Evolutionary conservation across 352 stramenopile genomes (phyloP).

Genomic region (Globisporangium emineosum): DNA sequence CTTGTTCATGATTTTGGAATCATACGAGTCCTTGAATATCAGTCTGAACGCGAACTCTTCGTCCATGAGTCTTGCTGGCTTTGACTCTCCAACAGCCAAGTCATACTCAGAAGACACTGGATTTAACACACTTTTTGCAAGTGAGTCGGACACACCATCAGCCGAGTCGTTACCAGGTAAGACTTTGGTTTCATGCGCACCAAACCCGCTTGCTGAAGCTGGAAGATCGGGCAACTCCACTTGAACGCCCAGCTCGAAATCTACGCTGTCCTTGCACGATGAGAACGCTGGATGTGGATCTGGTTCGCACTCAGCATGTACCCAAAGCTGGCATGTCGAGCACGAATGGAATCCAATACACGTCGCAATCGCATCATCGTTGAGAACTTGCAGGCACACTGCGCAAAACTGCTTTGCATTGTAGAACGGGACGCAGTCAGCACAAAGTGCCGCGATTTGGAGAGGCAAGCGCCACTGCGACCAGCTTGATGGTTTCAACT

Average conservation of each 20-base stretch:
- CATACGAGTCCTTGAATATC: constrained; percentile 61
- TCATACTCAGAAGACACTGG: constrained; percentile 5
- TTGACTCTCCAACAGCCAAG: constrained; percentile 21
- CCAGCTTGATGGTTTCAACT: constrained; percentile 28
- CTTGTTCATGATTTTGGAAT: constrained; percentile 67
- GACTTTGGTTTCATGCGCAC: neutral
- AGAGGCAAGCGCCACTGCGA: constrained; percentile 73
- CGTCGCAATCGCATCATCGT: constrained; percentile 38
- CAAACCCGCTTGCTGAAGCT: neutral
- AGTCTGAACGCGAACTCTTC: constrained; percentile 60
- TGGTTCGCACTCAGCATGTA: constrained; percentile 77
- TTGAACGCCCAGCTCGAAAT: constrained; percentile 56
- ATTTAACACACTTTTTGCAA: neutral
- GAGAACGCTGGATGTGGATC: constrained; percentile 65
- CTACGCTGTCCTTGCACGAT: constrained; percentile 20
- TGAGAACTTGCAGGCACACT: constrained; percentile 58
- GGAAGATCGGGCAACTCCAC: constrained; percentile 24
- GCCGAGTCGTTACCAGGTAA: neutral
- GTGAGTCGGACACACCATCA: neutral
- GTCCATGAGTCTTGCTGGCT: constrained; percentile 53
- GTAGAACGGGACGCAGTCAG: constrained; percentile 60
- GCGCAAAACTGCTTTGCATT: constrained; percentile 66
- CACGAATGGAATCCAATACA: constrained; percentile 63
- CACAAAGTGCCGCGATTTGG: constrained; percentile 58
- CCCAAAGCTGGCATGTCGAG: constrained; percentile 75